Base-by-base conservation (phyloP, 192 early-diverging fungal species). In the Linnemannia zychae region DNA sequence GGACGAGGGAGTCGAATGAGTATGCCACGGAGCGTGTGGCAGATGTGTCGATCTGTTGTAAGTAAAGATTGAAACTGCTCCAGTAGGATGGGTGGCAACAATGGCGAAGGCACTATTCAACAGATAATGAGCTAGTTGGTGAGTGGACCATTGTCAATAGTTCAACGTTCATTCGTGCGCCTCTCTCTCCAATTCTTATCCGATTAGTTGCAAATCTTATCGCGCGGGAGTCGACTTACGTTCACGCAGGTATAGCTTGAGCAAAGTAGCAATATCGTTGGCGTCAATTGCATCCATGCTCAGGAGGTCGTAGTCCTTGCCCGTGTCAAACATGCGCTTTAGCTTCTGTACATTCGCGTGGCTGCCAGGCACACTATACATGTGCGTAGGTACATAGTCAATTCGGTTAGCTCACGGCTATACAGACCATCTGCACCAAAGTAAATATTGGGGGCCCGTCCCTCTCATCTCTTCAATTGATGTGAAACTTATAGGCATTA, bases 211-310 rank as follows among this genome's bases (percentile, higher is more conserved):
- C 57, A 31, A 28, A 63, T 63, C 28, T 24, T 63, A 15, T 63
- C 28, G 12, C 22, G 44, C 44, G 16, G 36, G 33, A 24, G 33
- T 17, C 33, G 28, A 81, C 89, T 87, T 87, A 93, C 92, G 79
- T 77, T 93, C 91, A 57, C 92, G 80, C 15, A 93, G 74, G 71
- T 93, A 93, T 69, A 91, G 78, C 69, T 92, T 93, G n/a, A 93
- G 77, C 37, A 93, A 73, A 15, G 91, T 88, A 24, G 90, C 92
- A 65, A 92, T 92, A 9, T 89, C 91, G 47, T 92, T 89, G 16
- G 92, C 89, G 67, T 93, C 91, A 46, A 85, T 85, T 0, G 36
- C 83, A 57, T 76, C 83, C 77, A 79, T 79, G 24, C 53, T 49
- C n/a, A 85, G 44, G 50, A 85, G 70, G 69, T 85, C 52, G 47